phyloP scores from a whole-genome alignment of 352 stramenopile species.

The Pythium aristosporum region DNA sequence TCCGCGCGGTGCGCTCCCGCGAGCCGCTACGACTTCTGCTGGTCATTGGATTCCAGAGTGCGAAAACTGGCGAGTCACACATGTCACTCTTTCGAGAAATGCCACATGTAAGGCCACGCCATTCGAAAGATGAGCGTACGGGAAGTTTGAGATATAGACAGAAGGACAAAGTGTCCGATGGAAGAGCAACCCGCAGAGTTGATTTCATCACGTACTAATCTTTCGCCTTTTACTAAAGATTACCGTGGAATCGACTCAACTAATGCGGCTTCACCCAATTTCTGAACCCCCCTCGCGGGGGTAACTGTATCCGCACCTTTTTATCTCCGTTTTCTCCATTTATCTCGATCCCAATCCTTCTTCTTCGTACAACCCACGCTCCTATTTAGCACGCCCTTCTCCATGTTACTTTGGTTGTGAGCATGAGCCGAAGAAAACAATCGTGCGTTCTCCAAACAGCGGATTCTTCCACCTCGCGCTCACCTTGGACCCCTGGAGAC shows the following conservation, averaged over 20 bases:
- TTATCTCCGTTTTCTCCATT: background rate
- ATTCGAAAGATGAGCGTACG: slow-evolving; percentile 2
- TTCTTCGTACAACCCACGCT: background rate
- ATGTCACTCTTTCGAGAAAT: slow-evolving; percentile 18
- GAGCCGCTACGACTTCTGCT: slow-evolving; percentile 15
- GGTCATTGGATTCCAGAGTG: background rate
- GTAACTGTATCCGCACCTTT: slow-evolving; percentile 9
- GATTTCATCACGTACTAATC: slow-evolving; percentile 62
- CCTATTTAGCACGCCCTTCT: too few species aligned
- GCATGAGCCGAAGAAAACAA: too few species aligned
- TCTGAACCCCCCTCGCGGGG: slow-evolving; percentile 41
- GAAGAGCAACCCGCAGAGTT: slow-evolving; percentile 32
- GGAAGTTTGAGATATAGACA: slow-evolving; percentile 19
- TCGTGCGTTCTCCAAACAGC: too few species aligned
- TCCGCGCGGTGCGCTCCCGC: background rate
- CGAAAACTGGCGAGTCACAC: background rate
- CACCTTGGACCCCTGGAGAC: too few species aligned
- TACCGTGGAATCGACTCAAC: slow-evolving; percentile 86
- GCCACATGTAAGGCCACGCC: background rate
- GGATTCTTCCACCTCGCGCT: too few species aligned
- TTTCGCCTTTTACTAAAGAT: slow-evolving; percentile 95
- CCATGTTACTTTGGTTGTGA: too few species aligned
- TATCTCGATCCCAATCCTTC: background rate
- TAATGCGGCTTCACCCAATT: slow-evolving; percentile 81
- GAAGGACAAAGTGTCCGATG: background rate